Evolutionary conservation across 2,329 filamentous ascomycete genomes (phyloP), one percentile per base, ranked within the genome.

Genomic region (Cyclaneusma minus): DNA sequence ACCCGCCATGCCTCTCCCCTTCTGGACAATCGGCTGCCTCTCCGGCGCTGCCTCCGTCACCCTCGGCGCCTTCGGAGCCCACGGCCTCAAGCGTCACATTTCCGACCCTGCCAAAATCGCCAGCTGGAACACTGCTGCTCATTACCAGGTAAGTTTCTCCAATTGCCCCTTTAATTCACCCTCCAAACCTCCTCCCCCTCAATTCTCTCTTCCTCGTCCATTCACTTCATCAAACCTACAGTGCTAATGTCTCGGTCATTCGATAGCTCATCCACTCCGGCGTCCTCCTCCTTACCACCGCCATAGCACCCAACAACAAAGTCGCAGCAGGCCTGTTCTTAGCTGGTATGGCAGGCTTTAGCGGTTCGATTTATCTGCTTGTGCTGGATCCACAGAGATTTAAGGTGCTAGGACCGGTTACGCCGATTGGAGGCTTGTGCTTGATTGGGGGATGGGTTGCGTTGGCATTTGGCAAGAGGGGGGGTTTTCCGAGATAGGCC

Each of bases 291-390:
- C 50, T 74, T 12, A 57, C 67, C 4, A 49, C 60, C 10, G 52
- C 56, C 27, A 52, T 54, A 6, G 58, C 59, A 2, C 66, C 68
- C 7, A 54, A 60, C 35, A 64, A 68, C 40, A 64, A 60, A 16
- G 39, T 70, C 13, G 68, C 70, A 11, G 62, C 63, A 27, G 50
- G 50, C 2, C 52, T 75, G n/a, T 65, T 77, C 43, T 63, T 64
- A 0, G 66, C 66, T 1, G 72, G 73, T 27, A 76, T 77, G 55
- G 67, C 66, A 4, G 61, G 75, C 58, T 78, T 78, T 49, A 68
- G 61, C 32, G 73, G 73, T 2, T 68, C 61, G 41, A 62, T 79
- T 35, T 79, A 79, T 45, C 54, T 68, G 7, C 56, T 78, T 7
- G 58, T 66, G 1, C 52, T 78, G n/a, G 63, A 75, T 47, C 64